Evolutionary conservation across 1,284 basidiomycete species (phyloP).

Genomic region (Cryptococcus floricola): DNA sequence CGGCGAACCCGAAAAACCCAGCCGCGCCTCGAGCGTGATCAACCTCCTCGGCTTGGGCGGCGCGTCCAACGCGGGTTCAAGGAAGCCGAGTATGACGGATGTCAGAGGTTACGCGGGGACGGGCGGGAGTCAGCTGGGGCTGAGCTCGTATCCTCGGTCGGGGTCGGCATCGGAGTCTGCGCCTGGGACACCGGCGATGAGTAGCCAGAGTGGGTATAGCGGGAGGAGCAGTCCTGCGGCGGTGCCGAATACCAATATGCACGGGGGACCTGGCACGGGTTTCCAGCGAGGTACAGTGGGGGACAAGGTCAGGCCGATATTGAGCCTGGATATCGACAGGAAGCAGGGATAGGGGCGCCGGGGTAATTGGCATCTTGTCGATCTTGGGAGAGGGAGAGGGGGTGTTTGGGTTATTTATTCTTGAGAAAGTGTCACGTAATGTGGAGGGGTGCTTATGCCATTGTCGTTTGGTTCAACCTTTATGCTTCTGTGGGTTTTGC

Average conservation of each 20-base stretch:
- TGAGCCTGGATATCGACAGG: conserved; percentile 12
- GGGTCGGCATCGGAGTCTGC: conserved; percentile 9
- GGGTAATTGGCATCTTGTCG: background rate
- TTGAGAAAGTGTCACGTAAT: background rate
- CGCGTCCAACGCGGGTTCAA: conserved; percentile 3
- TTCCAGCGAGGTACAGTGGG: conserved; percentile 1
- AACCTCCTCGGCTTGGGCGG: conserved; percentile 35
- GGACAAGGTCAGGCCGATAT: conserved; percentile 7
- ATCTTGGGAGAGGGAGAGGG: background rate
- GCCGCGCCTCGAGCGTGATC: conserved; percentile 36
- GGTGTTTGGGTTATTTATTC: background rate
- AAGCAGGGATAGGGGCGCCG: background rate
- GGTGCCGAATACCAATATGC: conserved; percentile 3
- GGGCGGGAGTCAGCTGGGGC: background rate
- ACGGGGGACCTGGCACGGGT: conserved; percentile 5
- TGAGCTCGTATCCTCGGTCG: background rate
- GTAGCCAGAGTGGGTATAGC: conserved; percentile 1
- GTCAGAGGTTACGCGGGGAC: background rate
- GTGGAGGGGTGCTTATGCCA: background rate
- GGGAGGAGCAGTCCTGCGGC: conserved; percentile 3
- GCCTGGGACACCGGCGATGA: conserved; percentile 15
- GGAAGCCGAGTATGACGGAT: conserved; percentile 16
- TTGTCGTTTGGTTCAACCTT: background rate
- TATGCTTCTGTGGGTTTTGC: background rate
- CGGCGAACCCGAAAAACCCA: conserved; percentile 42